Conservation (phyloP, 805 yeast species). For the Saccharomycopsis selenospora region DNA sequence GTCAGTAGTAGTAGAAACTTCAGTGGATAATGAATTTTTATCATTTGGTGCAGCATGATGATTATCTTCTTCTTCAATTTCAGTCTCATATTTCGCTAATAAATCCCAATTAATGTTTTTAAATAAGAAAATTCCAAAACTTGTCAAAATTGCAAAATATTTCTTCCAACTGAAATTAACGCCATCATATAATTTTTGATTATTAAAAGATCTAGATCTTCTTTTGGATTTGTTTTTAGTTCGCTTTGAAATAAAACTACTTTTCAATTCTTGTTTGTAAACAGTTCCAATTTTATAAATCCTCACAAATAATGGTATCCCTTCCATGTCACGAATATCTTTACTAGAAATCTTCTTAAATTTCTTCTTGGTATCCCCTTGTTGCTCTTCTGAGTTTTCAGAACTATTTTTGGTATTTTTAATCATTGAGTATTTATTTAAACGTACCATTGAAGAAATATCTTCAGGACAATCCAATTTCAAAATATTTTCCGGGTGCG, state of each 20-base stretch:
- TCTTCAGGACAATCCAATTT: constrained; percentile 16
- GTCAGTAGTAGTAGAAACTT: too few relatives aligned
- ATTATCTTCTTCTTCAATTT: constrained; percentile 4
- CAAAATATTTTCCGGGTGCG: constrained; percentile 11
- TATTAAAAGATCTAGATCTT: constrained; percentile 20
- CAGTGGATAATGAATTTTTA: background rate
- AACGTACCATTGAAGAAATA: constrained; percentile 3
- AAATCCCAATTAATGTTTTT: constrained; percentile 30
- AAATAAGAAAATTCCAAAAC: constrained; percentile 42
- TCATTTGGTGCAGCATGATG: background rate
- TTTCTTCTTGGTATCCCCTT: background rate
- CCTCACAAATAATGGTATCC: constrained; percentile 27
- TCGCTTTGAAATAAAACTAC: constrained; percentile 12
- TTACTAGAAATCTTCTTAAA: background rate
- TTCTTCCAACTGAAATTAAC: constrained; percentile 34
- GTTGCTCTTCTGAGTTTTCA: too few relatives aligned
- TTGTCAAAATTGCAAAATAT: constrained; percentile 41
- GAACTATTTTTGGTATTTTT: background rate
- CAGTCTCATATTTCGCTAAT: constrained; percentile 6
- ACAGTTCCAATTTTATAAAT: constrained; percentile 36
- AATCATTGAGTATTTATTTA: constrained; percentile 5
- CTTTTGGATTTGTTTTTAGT: constrained; percentile 24
- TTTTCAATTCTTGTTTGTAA: constrained; percentile 32
- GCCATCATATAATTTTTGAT: constrained; percentile 13
- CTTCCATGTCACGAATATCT: background rate